Base-by-base conservation (phyloP, 2,329 filamentous ascomycete genomes). In the Botrytis pseudocinerea region DNA sequence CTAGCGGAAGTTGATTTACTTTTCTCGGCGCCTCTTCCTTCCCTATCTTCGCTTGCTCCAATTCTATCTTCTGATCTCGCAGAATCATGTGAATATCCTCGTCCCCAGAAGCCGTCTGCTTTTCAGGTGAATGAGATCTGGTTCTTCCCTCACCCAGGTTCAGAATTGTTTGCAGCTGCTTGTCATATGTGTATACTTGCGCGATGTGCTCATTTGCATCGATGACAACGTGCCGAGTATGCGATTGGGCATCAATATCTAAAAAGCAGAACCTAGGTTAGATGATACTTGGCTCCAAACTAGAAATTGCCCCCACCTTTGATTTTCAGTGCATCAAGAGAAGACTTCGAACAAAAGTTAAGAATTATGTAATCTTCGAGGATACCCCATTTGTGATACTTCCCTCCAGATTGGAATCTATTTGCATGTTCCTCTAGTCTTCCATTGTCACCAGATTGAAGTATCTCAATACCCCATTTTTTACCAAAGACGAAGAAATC, bases 401-500 rank as follows among this genome's bases (percentile, higher is more conserved):
- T 69, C 3, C 48, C 46, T 6, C 48, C 65, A 69, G n/a, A 2
- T 25, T 16, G 20, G 25, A 57, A 54, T 32, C 48, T n/a, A 22
- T 42, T 25, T 42, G 25, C 51, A 42, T 69, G 18, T 69, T 69
- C 65, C 42, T 69, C 20, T 6, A 57, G 14, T 42, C 35, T 38
- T 54, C 46, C 48, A 38, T 22, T 32, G 35, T 57, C 42, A 4
- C 65, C 35, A 40, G 65, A 69, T 57, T 42, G 48, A 42, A 57
- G 65, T 22, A 69, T 59, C 9, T 42, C 35, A 16, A 69, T 28
- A 25, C 38, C 48, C 65, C 48, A 59, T 42, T 5, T 69, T n/a
- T 69, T 57, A 14, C 4, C 65, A 42, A 57, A 69, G 10, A 69
- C 22, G 20, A 28, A 69, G 38, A 69, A 57, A 69, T 69, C 65